phyloP scores from a whole-genome alignment of 176 grass and related monocot genomes.

The barley (Hordeum vulgare) region MorexV3_pseudomolecules_assembly NC_058524.1:414512660-414513159 shows the following conservation, averaged over 20 bases:
- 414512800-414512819: neutral
- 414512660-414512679: slow-evolving; percentile 14
- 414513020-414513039: neutral
- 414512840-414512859: no score
- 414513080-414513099: neutral
- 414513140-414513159: neutral
- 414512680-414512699: neutral
- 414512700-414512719: slow-evolving; percentile 11
- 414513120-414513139: neutral
- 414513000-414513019: neutral
- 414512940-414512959: no score
- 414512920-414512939: neutral
- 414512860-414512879: no score
- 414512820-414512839: neutral
- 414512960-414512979: neutral
- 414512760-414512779: neutral
- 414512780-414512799: slow-evolving; percentile 19
- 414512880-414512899: no score
- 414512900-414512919: no score
- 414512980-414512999: neutral
- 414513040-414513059: neutral
- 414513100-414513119: neutral
- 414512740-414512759: neutral
- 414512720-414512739: neutral
- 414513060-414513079: neutral